Percentiles rank a stretch among this genome's conserved stretches.
phyloP scores from a whole-genome alignment of 176 grass and related monocot species.

The Oryza coarctata region DNA sequence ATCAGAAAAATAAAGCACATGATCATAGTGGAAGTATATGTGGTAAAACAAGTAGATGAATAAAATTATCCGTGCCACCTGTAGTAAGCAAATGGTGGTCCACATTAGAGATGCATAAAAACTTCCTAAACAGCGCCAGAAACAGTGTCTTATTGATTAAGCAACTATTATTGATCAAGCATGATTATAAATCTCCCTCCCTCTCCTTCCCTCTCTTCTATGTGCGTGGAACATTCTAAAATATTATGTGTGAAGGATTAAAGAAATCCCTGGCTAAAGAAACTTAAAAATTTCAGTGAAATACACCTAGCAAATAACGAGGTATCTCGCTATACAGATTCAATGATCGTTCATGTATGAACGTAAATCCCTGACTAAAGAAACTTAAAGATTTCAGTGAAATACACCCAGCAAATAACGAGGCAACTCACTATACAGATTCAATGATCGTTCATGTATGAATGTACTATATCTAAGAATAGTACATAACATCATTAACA shows the following conservation, averaged over 20 bases:
- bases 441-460: constrained; percentile 6
- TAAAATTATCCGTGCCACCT: constrained; percentile 87
- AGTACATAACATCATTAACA: constrained; percentile 5
- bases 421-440: constrained; percentile 20
- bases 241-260: too few species aligned
- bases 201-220: too few species aligned
- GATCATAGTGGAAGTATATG: constrained; percentile 79
- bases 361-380: too few species aligned
- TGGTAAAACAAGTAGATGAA: constrained; percentile 96
- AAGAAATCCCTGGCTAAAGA: too few species aligned
- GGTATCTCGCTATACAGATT: constrained; percentile 16
- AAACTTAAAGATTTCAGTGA: background rate
- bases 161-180: background rate
- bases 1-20: constrained; percentile 49
- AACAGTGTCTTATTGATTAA: background rate
- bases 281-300: background rate
- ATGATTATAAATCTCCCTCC: background rate
- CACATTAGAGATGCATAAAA: constrained; percentile 12
- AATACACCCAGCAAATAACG: background rate
- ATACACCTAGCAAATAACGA: background rate
- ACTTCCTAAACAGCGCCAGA: background rate
- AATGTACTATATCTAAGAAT: background rate
- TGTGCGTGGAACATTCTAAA: too few species aligned
- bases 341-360: background rate
- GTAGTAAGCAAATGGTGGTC: constrained; percentile 36